phyloP scores from a whole-genome alignment of 2,329 filamentous ascomycete species.

The Claviceps sp. region DNA sequence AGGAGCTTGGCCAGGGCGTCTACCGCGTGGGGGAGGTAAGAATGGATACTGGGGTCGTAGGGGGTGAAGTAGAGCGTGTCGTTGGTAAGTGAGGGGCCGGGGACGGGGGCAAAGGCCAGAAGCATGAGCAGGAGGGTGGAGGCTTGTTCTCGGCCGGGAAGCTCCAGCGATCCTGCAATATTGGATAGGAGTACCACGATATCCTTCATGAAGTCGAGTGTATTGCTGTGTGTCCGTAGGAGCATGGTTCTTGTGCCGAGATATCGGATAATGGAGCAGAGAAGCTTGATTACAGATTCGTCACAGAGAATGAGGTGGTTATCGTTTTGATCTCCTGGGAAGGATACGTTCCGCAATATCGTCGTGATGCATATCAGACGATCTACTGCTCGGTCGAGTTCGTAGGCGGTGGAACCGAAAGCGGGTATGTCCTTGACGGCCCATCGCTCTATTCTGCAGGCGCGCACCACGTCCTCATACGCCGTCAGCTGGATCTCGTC shows the following conservation, averaged over 20 bases:
- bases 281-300: constrained; percentile 64
- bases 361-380: constrained; percentile 82
- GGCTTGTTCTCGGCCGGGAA: constrained; percentile 79
- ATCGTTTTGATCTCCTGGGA: constrained; percentile 43
- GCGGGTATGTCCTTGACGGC: constrained; percentile 57
- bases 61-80: constrained; percentile 59
- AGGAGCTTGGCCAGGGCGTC: constrained; percentile 86
- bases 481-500: constrained; percentile 71
- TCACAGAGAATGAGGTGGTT: constrained; percentile 69
- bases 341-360: constrained; percentile 85
- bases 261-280: constrained; percentile 72
- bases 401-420: constrained; percentile 65
- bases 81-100: constrained; percentile 45
- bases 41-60: constrained; percentile 70
- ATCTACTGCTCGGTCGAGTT: constrained; percentile 77
- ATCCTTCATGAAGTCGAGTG: constrained; percentile 95
- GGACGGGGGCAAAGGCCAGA: constrained; percentile 74
- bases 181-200: constrained; percentile 82
- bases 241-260: constrained; percentile 83
- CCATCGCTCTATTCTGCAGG: constrained; percentile 62
- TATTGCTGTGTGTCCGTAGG: constrained; percentile 68
- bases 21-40: constrained; percentile 78
- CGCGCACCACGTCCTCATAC: constrained; percentile 77
- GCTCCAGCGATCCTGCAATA: constrained; percentile 63
- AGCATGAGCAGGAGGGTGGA: constrained; percentile 78